phyloP scores from a whole-genome alignment of 257 asterid genomes.

The Marsdenia floribunda region DNA sequence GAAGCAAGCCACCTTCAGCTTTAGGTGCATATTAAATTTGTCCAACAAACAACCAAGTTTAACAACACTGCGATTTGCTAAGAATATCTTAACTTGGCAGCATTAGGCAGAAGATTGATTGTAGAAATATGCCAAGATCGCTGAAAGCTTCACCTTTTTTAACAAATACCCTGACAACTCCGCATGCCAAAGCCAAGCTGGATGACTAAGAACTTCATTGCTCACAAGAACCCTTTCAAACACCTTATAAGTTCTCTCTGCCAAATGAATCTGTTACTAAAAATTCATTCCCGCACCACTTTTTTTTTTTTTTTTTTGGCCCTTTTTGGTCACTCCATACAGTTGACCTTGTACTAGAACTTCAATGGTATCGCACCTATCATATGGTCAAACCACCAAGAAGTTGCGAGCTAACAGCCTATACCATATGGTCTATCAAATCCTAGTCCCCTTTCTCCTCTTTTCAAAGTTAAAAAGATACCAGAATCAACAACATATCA shows the following conservation, averaged over 20 bases:
- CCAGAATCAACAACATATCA: background rate
- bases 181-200: background rate
- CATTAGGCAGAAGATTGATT: background rate
- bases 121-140: background rate
- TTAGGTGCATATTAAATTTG: background rate
- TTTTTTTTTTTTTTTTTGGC: background rate
- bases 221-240: too few relatives aligned
- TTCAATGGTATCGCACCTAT: background rate
- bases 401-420: background rate
- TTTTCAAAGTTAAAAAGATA: background rate
- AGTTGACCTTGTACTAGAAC: background rate
- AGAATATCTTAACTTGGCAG: conserved; percentile 1
- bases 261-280: background rate
- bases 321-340: background rate
- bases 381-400: background rate
- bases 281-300: background rate
- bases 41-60: background rate
- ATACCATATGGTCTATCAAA: background rate
- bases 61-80: background rate
- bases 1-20: background rate
- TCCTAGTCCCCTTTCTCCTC: background rate
- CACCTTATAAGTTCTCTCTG: too few relatives aligned
- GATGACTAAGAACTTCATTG: background rate
- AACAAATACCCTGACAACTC: background rate
- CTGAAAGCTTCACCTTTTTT: background rate